Percentiles rank a stretch among this genome's conserved stretches.
phyloP scores from a whole-genome alignment of 805 yeast genomes.

The Metschnikowia dekortorum region DNA sequence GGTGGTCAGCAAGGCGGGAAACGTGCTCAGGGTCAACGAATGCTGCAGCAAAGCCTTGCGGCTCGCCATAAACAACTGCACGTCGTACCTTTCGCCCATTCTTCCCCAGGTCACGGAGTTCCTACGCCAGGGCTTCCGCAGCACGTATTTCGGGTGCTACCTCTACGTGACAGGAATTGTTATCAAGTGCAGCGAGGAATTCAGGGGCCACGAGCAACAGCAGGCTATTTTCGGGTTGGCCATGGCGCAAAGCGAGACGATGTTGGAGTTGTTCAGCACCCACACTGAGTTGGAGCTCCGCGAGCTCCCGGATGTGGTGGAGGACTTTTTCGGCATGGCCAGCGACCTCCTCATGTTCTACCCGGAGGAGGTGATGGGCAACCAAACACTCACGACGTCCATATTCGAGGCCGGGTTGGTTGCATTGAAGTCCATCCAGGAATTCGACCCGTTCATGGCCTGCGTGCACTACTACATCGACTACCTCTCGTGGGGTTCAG shows the following conservation, averaged over 20 bases:
- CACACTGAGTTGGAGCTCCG: constrained; percentile 26
- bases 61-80: constrained; percentile 59
- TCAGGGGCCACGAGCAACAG: constrained; percentile 54
- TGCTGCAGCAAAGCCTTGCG: constrained; percentile 66
- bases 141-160: constrained; percentile 73
- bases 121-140: constrained; percentile 65
- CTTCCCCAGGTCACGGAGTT: constrained; percentile 62
- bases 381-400: constrained; percentile 45
- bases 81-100: constrained; percentile 51
- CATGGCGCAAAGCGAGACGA: constrained; percentile 56
- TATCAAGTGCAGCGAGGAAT: constrained; percentile 52
- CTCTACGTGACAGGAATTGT: constrained; percentile 86
- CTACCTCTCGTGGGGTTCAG: constrained; percentile 78
- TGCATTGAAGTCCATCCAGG: constrained; percentile 49
- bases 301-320: constrained; percentile 64
- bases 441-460: constrained; percentile 65
- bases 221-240: constrained; percentile 73
- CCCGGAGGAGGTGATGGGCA: constrained; percentile 48
- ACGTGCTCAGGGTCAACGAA: constrained; percentile 64
- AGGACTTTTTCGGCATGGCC: constrained; percentile 82
- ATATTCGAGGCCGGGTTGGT: constrained; percentile 57
- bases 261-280: constrained; percentile 40
- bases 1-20: constrained; percentile 52
- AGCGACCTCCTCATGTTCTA: constrained; percentile 73
- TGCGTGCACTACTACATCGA: constrained; percentile 78